Base-by-base conservation (phyloP, 768 basidiomycete genomes). In the Lactifluus volemus region DNA sequence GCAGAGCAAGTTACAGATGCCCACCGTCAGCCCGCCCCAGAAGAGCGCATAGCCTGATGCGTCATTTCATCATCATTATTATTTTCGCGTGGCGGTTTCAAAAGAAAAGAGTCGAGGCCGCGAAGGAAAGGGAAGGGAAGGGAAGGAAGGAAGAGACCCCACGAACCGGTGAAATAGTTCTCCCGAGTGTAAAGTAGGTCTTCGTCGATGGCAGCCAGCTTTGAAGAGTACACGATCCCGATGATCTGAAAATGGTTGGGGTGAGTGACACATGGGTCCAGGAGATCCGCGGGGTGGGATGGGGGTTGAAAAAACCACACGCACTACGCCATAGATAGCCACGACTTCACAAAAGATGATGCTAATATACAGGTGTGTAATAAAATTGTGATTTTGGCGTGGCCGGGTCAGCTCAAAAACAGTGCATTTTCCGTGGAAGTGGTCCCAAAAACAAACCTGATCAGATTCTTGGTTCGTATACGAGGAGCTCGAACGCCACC, bases 301-400 rank as follows among this genome's bases (percentile, higher is more conserved):
- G 34, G 34, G 38, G 9, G 32, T 5, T 34, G 32, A 12, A 3
- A n/a, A 11, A 8, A 38, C 12, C 3, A 29, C 12, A 57, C 88
- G 61, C 74, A 94, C 92, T 55, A 92, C 91, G 59, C 90, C 97
- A 76, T 98, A 98, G 70, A 99, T 98, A 60, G 96, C 97, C 32
- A 99, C 95, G 70, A 98, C 97, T 77, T 98, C 96, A 73, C 96
- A 98, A 80, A 98, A 98, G 70, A 99, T 98, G 77, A 98, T 93
- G 67, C 96, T 98, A 69, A n/a, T n/a, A n/a, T n/a, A n/a, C n/a
- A n/a, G n/a, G n/a, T n/a, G n/a, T n/a, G 0, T 25, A 10, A 41
- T 49, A 1, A 25, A 25, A n/a, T n/a, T n/a, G n/a, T n/a, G n/a
- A n/a, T 45, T 9, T 4, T 25, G 11, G 8, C 21, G 45, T 25